Evolutionary conservation across 1,139 yeast species (phyloP).

Genomic region (Yamadazyma buinensis): DNA sequence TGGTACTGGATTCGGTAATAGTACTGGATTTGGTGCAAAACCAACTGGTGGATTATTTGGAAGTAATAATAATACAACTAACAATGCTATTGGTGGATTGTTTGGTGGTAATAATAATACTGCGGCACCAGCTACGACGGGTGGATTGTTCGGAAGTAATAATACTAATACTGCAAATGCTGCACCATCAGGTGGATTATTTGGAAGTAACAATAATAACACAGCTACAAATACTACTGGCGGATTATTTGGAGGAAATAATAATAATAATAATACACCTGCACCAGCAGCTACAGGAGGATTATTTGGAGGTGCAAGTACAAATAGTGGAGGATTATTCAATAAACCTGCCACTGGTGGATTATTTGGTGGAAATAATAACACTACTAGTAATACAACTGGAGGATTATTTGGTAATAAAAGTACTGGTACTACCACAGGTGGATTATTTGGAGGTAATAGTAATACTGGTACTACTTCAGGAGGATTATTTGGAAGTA

Average conservation of each 20-base stretch:
- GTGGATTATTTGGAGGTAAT: conserved; percentile 37
- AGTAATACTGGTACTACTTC: conserved; percentile 8
- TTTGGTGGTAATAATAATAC: conserved; percentile 25
- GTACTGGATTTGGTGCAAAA: conserved; percentile 37
- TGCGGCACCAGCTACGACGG: conserved; percentile 14
- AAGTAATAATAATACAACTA: conserved; percentile 8
- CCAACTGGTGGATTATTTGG: conserved; percentile 12
- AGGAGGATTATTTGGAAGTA: conserved; percentile 1
- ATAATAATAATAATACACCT: background rate
- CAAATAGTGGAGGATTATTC: conserved; percentile 9
- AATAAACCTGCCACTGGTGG: conserved; percentile 31
- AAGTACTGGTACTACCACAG: conserved; percentile 11
- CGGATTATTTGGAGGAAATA: conserved; percentile 30
- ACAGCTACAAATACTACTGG: conserved; percentile 2
- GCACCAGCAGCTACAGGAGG: conserved; percentile 25
- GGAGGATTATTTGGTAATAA: conserved; percentile 30
- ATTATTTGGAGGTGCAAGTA: conserved; percentile 36
- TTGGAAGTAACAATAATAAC: conserved; percentile 2
- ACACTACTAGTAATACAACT: conserved; percentile 4
- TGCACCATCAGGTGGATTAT: conserved; percentile 17
- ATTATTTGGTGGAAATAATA: conserved; percentile 30
- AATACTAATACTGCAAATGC: conserved; percentile 10
- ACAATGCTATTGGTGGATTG: conserved; percentile 27
- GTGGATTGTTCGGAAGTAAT: conserved; percentile 37
- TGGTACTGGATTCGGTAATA: no score